Evolutionary conservation across 768 basidiomycete species (phyloP).

Genomic region (Calocybe indica): DNA sequence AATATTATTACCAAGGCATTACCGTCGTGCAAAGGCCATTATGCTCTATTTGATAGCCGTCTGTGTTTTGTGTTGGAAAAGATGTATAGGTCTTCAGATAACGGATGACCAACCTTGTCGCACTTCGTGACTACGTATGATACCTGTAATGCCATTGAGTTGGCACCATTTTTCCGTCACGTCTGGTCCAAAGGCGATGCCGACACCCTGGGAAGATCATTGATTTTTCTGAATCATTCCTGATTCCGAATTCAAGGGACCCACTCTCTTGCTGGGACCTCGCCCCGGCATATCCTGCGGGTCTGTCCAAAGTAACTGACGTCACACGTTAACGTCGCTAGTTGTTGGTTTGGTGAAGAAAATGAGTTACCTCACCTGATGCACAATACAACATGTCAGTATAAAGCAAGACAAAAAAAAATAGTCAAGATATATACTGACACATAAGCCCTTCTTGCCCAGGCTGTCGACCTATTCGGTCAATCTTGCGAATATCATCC

Average conservation of each 20-base stretch:
- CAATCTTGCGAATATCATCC: conserved; percentile 86
- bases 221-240: conserved; percentile 3
- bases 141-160: conserved; percentile 77
- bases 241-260: conserved; percentile 17
- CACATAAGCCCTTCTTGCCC: conserved; percentile 96
- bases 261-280: conserved; percentile 91
- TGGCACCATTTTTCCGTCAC: conserved; percentile 88
- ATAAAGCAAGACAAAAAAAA: background rate
- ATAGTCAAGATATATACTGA: conserved; percentile 31
- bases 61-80: conserved; percentile 26
- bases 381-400: too few relatives aligned
- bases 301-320: conserved; percentile 90
- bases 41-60: conserved; percentile 94
- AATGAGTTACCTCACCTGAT: too few relatives aligned
- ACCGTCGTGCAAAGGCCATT: conserved; percentile 92
- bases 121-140: conserved; percentile 96
- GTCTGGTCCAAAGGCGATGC: conserved; percentile 93
- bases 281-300: conserved; percentile 86
- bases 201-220: conserved; percentile 65
- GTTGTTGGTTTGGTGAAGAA: background rate
- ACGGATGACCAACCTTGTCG: conserved; percentile 58
- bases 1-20: conserved; percentile 13
- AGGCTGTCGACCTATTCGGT: conserved; percentile 84
- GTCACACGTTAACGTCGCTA: background rate
- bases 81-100: background rate